Conservation (phyloP, 768 basidiomycete genomes). For the Pleurotus salmoneostramineus region DNA sequence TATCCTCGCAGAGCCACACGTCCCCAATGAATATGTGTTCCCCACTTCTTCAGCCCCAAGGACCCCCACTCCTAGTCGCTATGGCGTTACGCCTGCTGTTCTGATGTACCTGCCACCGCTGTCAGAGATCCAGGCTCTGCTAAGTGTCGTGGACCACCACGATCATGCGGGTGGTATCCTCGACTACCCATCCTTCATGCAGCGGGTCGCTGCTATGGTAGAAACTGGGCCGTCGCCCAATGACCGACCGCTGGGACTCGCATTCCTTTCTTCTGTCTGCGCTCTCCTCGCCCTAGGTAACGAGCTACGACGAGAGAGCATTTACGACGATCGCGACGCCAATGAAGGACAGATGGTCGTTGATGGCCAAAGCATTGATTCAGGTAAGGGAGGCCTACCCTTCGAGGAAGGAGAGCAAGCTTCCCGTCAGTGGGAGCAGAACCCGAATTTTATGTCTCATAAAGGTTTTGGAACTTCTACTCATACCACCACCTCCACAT, state of each 20-base stretch:
- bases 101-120: background rate
- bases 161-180: background rate
- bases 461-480: background rate
- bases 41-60: background rate
- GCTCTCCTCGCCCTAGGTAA: constrained; percentile 3
- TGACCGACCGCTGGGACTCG: background rate
- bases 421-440: constrained; percentile 1
- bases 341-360: background rate
- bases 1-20: background rate
- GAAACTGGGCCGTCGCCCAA: background rate
- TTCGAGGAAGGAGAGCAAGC: background rate
- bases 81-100: background rate
- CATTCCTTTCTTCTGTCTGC: constrained; percentile 1
- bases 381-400: background rate
- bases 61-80: background rate
- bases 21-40: background rate
- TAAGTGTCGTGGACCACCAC: background rate
- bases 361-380: background rate
- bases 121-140: background rate
- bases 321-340: background rate
- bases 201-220: background rate
- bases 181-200: background rate
- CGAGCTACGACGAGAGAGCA: background rate
- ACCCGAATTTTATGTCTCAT: constrained; percentile 1
- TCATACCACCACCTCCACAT: constrained; percentile 6